Base-by-base conservation (phyloP, 345 rosid species). In the Balakata baccata region DNA sequence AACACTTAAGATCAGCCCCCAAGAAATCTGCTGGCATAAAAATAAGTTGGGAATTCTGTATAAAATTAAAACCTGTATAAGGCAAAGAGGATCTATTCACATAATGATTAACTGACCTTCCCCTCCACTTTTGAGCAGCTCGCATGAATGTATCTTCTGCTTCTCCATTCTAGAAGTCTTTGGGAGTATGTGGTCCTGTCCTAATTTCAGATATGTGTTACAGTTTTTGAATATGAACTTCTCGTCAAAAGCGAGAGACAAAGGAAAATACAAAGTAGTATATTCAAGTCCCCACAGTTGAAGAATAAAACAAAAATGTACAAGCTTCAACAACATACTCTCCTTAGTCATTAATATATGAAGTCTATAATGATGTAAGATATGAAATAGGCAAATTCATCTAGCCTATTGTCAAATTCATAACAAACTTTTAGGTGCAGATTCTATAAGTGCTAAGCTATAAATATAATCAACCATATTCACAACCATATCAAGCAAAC, bases 131-230 rank as follows among this genome's bases (percentile, higher is more conserved):
- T 65, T 6, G 7, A 41, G 72, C 59, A 49, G 67, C 77, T 77
- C 72, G 51, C 56, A n/a, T 68, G 64, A 60, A 34, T 60, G 79
- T 56, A 53, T 76, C 74, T 75, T 80, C 70, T 50, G 77, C 69
- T 74, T 75, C 79, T 71, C 74, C 64, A 60, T 34, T 61, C 61
- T 72, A 53, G 73, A 64, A 77, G 74, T 58, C 72, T 77, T 74
- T 12, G 51, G 76, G 73, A 85, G 76, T 68, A 76, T 72, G 75
- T 71, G 81, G 68, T 80, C 74, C 89, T 87, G 87, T 72, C 79
- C 80, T 79, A 75, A 78, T 81, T 73, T 70, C 63, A 80, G 29
- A 74, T 39, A 59, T 8, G 45, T 14, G 29, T 72, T 61, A 54
- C 10, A 81, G 56, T 71, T 29, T 68, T 66, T 58, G 58, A 49